phyloP scores from a whole-genome alignment of 257 asterid genomes.

The Nicotiana undulata region DNA sequence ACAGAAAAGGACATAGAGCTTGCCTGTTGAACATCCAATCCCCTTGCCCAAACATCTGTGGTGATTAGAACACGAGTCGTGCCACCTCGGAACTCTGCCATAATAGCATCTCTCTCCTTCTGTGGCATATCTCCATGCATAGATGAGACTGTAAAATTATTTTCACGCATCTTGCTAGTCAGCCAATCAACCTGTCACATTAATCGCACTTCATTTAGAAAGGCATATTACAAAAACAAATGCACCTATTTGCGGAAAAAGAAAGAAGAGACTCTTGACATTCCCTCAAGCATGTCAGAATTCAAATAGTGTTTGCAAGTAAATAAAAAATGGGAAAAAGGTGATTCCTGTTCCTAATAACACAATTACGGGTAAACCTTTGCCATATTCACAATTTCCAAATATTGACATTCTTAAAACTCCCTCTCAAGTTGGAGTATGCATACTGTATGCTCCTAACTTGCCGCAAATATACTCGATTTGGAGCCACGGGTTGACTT shows the following conservation, averaged over 20 bases:
- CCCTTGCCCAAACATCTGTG: conserved; percentile 99
- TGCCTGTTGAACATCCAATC: conserved; percentile 98
- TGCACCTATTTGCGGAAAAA: background rate
- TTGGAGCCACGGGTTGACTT: background rate
- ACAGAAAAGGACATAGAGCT: background rate
- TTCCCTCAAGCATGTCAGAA: background rate
- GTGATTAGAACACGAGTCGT: conserved; percentile 91
- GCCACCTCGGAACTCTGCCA: conserved; percentile 79
- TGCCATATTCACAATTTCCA: background rate
- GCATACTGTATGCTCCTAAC: background rate
- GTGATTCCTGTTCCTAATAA: background rate
- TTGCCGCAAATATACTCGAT: background rate
- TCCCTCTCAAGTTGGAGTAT: background rate
- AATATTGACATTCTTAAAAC: background rate
- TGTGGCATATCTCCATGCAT: conserved; percentile 99
- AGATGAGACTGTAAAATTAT: conserved; percentile 85
- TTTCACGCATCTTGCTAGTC: conserved; percentile 80
- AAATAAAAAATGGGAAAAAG: background rate
- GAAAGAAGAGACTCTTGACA: background rate
- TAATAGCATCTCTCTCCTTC: conserved; percentile 88
- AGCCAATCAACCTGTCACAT: conserved; percentile 82
- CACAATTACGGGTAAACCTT: background rate
- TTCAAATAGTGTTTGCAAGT: background rate
- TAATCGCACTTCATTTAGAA: background rate
- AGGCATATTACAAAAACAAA: background rate